Evolutionary conservation across 345 rosid species (phyloP), one percentile per base, ranked within the genome.

Genomic region (Bruguiera gymnorhiza): DNA sequence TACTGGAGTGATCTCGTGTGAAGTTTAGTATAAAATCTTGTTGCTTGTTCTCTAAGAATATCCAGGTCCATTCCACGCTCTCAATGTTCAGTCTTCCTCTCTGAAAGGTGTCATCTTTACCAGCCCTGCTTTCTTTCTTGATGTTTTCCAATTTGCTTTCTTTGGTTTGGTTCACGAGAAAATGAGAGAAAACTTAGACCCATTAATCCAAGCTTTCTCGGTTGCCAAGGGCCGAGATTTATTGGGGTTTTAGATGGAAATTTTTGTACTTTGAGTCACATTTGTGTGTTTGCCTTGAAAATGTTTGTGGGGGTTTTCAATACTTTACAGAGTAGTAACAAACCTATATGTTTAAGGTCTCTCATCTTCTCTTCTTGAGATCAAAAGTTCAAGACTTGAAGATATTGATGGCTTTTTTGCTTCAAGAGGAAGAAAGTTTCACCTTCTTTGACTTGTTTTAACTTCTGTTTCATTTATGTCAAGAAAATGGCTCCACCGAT

Each of bases 31-130:
- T 10, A 10, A 24, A 9, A 23, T 32, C 46, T 36, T 62, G 50
- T 36, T 62, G 21, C 65, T 62, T 62, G 65, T 10, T 62, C 29
- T 36, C 24, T 62, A 32, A 62, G 48, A 21, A 62, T 32, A 8
- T 8, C n/a, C 2, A 62, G 24, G 23, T 34, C 48, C 2, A 50
- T n/a, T 21, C 5, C 13, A 11, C 5, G 16, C 23, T 8, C 13
- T 55, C 23, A 3, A 13, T 5, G 9, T 9, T 10, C 30, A 27
- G 50, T 43, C 16, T 55, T 55, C 60, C 60, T 55, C 24, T 24
- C 60, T 23, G 11, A 23, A 55, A 55, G 60, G 30, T 55, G 24
- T 11, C 29, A 55, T 55, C 29, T 24, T 55, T 55, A 15, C 18
- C 1, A 3, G 29, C 60, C 6, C 26, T 23, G 23, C 65, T 21